Percentiles rank a stretch among this genome's conserved stretches.
Evolutionary conservation across 768 basidiomycete species (phyloP).

Genomic region (Auriscalpium orientale): DNA sequence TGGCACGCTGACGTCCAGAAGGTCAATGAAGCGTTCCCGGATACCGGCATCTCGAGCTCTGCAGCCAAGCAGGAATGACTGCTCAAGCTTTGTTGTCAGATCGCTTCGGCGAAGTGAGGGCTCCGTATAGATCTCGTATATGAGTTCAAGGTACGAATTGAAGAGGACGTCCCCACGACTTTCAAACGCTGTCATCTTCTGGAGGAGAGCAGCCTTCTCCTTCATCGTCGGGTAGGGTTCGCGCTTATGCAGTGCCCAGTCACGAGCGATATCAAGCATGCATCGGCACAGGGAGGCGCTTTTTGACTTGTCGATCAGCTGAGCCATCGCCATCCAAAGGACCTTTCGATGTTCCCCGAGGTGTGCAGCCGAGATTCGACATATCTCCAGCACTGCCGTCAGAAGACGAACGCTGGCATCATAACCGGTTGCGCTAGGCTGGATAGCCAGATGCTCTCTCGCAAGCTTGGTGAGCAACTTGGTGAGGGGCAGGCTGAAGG

Average conservation of each 20-base stretch:
- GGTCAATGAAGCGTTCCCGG: conserved; percentile 80
- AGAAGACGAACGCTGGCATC: conserved; percentile 59
- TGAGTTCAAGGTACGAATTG: conserved; percentile 77
- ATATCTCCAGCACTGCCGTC: conserved; percentile 80
- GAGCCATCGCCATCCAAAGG: conserved; percentile 68
- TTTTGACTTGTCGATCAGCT: conserved; percentile 86
- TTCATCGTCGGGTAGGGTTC: conserved; percentile 89
- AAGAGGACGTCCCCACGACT: conserved; percentile 71
- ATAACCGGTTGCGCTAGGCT: conserved; percentile 31
- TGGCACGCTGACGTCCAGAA: conserved; percentile 84
- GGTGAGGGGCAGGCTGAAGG: conserved; percentile 67
- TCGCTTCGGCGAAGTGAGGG: conserved; percentile 83
- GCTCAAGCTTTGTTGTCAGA: conserved; percentile 86
- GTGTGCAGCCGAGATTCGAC: conserved; percentile 68
- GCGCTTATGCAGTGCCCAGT: conserved; percentile 84
- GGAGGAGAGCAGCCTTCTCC: conserved; percentile 85
- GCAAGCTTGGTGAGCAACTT: conserved; percentile 79
- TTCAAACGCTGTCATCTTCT: conserved; percentile 85
- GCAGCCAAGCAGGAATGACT: conserved; percentile 88
- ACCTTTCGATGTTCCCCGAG: conserved; percentile 83
- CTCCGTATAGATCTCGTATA: conserved; percentile 92
- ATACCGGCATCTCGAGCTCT: conserved; percentile 72
- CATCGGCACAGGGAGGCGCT: conserved; percentile 71
- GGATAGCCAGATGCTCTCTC: conserved; percentile 66
- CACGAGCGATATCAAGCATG: conserved; percentile 76